A percentile compares a stretch with the other conserved stretches of the same genome.
Conservation (phyloP, 2,329 filamentous ascomycete species). For the Botryotinia globosa region DNA sequence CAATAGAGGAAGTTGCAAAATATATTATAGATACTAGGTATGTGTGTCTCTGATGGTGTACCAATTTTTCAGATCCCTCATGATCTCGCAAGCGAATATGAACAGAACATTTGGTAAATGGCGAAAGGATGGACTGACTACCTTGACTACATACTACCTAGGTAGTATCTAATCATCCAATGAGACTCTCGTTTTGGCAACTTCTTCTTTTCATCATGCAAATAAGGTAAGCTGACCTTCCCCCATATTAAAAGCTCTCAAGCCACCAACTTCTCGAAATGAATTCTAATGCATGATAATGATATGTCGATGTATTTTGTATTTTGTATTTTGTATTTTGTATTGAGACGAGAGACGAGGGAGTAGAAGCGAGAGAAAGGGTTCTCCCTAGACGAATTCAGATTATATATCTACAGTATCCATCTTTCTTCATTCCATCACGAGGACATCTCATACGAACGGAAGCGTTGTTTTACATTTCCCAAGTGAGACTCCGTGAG, state of each 20-base stretch:
- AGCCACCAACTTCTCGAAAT: neutral
- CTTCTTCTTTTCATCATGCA: neutral
- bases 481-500: neutral
- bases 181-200: neutral
- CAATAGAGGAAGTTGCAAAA: neutral
- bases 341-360: too few species aligned
- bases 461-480: neutral
- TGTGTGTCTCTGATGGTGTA: conserved; percentile 1
- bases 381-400: neutral
- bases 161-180: neutral
- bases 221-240: neutral
- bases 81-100: neutral
- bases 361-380: too few species aligned
- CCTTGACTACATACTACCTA: neutral
- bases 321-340: too few species aligned
- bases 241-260: neutral
- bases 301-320: too few species aligned
- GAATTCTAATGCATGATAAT: neutral
- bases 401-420: conserved; percentile 4
- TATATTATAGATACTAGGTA: neutral
- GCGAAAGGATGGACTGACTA: neutral
- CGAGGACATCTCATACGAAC: conserved; percentile 12
- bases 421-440: conserved; percentile 17
- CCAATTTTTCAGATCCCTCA: neutral
- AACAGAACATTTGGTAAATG: neutral